Evolutionary conservation across 495 filamentous ascomycete genomes (phyloP).

Genomic region (Amorphotheca resinae): DNA sequence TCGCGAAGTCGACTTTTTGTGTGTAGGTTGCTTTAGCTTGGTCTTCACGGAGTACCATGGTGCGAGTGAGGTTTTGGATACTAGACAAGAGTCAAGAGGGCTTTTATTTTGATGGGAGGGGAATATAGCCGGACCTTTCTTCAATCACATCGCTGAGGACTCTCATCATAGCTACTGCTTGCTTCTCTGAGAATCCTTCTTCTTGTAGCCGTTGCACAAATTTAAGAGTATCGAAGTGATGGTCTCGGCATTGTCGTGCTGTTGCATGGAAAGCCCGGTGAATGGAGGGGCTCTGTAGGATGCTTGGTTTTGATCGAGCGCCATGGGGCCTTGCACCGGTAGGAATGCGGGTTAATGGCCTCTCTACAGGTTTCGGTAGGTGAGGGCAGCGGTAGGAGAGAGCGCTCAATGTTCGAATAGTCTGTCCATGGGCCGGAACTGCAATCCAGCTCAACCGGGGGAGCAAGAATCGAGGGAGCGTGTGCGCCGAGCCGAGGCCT

Average conservation of each 20-base stretch:
- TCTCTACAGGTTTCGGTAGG: slow-evolving; percentile 3
- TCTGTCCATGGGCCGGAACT: slow-evolving; percentile 17
- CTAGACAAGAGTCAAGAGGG: slow-evolving; percentile 25
- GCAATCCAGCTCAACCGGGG: slow-evolving; percentile 40
- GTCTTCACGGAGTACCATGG: slow-evolving; percentile 96
- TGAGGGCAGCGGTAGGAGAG: slow-evolving; percentile 5
- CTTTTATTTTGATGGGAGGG: not conserved
- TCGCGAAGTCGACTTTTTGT: slow-evolving; percentile 98
- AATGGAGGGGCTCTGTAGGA: slow-evolving; percentile 6
- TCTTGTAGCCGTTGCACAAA: slow-evolving; percentile 82
- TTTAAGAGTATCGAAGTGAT: slow-evolving; percentile 97
- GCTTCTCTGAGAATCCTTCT: slow-evolving; percentile 93
- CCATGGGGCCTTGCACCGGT: not conserved
- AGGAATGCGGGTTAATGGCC: not conserved
- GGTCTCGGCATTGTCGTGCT: slow-evolving; percentile 48
- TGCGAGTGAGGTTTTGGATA: slow-evolving; percentile 94
- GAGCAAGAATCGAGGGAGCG: slow-evolving; percentile 39
- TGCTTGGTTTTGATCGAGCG: not conserved
- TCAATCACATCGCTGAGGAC: slow-evolving; percentile 95
- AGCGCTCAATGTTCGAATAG: slow-evolving; percentile 21
- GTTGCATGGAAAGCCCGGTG: slow-evolving; percentile 58
- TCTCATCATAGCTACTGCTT: slow-evolving; percentile 93
- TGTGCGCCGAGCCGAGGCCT: slow-evolving; percentile 17
- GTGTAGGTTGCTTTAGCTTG: slow-evolving; percentile 82
- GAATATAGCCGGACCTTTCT: slow-evolving; percentile 49